Evolutionary conservation across 257 asterid genomes (phyloP), one percentile per base, ranked within the genome.

Genomic region (Gardenia jasminoides): DNA sequence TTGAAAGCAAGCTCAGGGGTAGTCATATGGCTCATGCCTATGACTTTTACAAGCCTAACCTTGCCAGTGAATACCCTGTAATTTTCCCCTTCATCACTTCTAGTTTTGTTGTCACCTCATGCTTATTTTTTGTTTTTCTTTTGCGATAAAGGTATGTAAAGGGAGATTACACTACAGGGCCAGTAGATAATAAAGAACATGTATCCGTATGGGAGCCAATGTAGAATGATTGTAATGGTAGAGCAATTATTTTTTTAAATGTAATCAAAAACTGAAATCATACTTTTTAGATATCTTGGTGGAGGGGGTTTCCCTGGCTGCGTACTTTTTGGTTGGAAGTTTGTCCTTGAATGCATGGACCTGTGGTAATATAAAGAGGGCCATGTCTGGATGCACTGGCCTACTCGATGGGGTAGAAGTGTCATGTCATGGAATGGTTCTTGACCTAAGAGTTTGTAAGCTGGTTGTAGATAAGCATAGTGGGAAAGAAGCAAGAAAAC

Each of bases 61-160:
- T 96, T 70, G 97, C 96, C 86, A 96, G 99, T 80, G 99, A 96
- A 91, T 96, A 96, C 86, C 98, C 99, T 24, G 99, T 96, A 94
- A 89, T 80, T 85, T 75, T 80, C 76, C 69, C 75, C 46, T 44
- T 33, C 61, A 48, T 46, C 78, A 80, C 78, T 71, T 83, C 13
- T 72, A 16, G 61, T 24, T 58, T 62, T 59, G 44, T 59, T 17
- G 47, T 46, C 33, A 44, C 62, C 5, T 62, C 50, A 3, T 44
- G 20, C 39, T 19, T 43, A n/a, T 30, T 7, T 59, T 4, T 24
- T n/a, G 58, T 41, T 11, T 39, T 41, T 59, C 1, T 75, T 41
- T 7, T 12, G 61, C 41, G 28, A 26, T 17, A 76, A 62, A 15
- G 41, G 58, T 17, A 22, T 36, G 24, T 74, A 13, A 6, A 74